These are phyloP conservation scores for Physcomitrium patens DNA, from an alignment of 225 moss, liverwort and hornwort genomes.

Conservation along the genomic window DNA sequence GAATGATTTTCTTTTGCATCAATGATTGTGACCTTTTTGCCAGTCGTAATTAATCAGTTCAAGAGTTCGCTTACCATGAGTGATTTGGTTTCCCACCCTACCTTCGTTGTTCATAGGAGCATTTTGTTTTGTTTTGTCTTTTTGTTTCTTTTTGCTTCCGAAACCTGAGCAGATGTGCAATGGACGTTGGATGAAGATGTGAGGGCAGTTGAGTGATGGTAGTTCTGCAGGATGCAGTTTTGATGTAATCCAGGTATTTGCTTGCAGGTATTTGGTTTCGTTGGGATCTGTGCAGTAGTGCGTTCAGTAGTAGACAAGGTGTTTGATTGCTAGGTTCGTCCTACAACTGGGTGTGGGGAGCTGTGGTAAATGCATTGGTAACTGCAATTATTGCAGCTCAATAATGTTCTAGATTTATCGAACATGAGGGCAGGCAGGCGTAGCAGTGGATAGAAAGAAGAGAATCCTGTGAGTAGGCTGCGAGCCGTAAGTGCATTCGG, in stretches of 20 bases:
- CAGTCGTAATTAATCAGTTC: too few species aligned
- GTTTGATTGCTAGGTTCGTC: constrained; percentile 8
- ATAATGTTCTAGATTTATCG: constrained; percentile 10
- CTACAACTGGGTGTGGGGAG: constrained; percentile 18
- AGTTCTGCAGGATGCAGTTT: constrained; percentile 15
- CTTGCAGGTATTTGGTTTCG: constrained; percentile 16
- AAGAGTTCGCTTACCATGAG: too few species aligned
- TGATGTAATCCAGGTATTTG: constrained; percentile 28
- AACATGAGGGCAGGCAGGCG: constrained; percentile 18
- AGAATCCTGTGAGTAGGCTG: constrained; percentile 28
- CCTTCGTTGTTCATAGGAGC: too few species aligned
- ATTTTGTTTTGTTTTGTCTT: too few species aligned
- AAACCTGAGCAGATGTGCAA: constrained; percentile 13
- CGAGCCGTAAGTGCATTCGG: constrained; percentile 31
- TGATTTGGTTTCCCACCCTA: too few species aligned
- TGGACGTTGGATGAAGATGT: constrained; percentile 2
- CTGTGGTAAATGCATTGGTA: constrained; percentile 31
- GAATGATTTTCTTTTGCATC: too few species aligned
- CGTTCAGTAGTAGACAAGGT: constrained; percentile 2
- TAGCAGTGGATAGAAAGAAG: constrained; percentile 21
- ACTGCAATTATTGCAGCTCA: constrained; percentile 29
- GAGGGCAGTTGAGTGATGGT: constrained; percentile 23
- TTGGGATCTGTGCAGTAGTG: constrained; percentile 31
- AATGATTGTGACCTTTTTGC: too few species aligned
- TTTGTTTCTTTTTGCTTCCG: too few species aligned